Percentiles rank a stretch among this genome's conserved stretches.
phyloP scores from a whole-genome alignment of 148 eudicot species.

The Bassia scoparia region DNA sequence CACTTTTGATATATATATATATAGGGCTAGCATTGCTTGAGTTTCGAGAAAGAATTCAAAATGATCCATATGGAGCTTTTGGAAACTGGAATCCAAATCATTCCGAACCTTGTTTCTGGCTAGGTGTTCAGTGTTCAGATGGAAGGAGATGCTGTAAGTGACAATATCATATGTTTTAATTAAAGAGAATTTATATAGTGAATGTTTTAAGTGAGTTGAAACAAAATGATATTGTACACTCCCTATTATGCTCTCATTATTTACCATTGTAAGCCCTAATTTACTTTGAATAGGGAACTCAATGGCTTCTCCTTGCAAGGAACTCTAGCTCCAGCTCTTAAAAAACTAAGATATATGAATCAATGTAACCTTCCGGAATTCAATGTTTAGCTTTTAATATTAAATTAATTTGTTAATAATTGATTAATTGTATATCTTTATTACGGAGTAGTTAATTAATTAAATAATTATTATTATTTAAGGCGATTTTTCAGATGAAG shows the following conservation, averaged over 20 bases:
- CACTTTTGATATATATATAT: too few relatives aligned
- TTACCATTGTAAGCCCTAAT: background rate
- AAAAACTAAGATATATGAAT: conserved; percentile 43
- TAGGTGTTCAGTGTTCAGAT: conserved; percentile 38
- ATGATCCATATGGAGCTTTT: conserved; percentile 43
- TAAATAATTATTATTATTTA: too few relatives aligned
- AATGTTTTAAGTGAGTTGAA: conserved; percentile 36
- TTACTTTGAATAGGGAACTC: conserved; percentile 33
- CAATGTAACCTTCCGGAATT: conserved; percentile 33
- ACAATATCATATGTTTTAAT: too few relatives aligned
- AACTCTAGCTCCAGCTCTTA: conserved; percentile 35
- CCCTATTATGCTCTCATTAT: too few relatives aligned
- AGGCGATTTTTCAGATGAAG: too few relatives aligned
- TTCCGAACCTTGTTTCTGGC: conserved; percentile 43
- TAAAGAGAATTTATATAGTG: too few relatives aligned
- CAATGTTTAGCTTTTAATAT: too few relatives aligned
- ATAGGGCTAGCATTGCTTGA: conserved; percentile 44
- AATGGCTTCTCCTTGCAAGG: conserved; percentile 42
- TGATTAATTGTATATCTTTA: too few relatives aligned
- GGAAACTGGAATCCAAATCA: conserved; percentile 37
- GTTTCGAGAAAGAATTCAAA: conserved; percentile 39
- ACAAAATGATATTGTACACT: too few relatives aligned
- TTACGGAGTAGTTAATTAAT: too few relatives aligned
- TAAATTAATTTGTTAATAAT: too few relatives aligned
- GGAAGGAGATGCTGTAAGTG: too few relatives aligned